A percentile compares a stretch with the other conserved stretches of the same genome.
Conservation (phyloP, 106 monocot genomes). For the Apostasia ramifera region DNA sequence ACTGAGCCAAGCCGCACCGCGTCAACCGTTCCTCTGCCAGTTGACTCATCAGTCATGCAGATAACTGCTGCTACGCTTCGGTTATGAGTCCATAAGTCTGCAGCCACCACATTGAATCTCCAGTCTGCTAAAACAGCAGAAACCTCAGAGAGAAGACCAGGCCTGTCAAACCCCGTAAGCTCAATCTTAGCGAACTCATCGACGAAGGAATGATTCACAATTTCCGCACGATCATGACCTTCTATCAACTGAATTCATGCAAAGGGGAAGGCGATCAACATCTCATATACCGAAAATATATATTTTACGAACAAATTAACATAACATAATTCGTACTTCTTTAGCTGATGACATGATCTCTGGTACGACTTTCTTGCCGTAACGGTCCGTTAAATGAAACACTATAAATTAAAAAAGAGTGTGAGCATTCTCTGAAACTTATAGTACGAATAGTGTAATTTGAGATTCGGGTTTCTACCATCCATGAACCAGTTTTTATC, state of each 20-base stretch:
- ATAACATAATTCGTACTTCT: not conserved
- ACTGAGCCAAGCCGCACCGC: conserved; percentile 8
- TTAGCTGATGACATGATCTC: conserved; percentile 4
- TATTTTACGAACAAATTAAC: too few species aligned
- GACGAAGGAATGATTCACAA: too few species aligned
- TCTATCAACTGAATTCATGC: conserved; percentile 14
- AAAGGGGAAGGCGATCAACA: not conserved
- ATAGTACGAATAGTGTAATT: not conserved
- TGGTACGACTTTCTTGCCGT: conserved; percentile 51
- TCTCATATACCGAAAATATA: not conserved
- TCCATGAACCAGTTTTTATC: conserved; percentile 76
- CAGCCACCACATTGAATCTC: conserved; percentile 30
- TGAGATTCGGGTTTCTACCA: conserved; percentile 19
- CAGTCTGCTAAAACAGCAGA: conserved; percentile 34
- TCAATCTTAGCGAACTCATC: conserved; percentile 32
- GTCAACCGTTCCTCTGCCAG: conserved; percentile 24
- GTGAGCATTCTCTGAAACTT: not conserved
- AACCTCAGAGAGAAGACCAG: conserved; percentile 53
- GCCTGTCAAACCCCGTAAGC: conserved; percentile 44
- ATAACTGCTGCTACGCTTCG: conserved; percentile 42
- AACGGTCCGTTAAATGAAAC: conserved; percentile 50
- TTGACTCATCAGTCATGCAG: conserved; percentile 28
- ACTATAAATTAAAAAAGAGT: conserved; percentile 16
- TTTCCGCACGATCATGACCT: conserved; percentile 10
- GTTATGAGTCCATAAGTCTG: conserved; percentile 56